A percentile compares a stretch with the other conserved stretches of the same genome.
Evolutionary conservation across 306 rosid genomes (phyloP).

Genomic region (Rosa lucieae): DNA sequence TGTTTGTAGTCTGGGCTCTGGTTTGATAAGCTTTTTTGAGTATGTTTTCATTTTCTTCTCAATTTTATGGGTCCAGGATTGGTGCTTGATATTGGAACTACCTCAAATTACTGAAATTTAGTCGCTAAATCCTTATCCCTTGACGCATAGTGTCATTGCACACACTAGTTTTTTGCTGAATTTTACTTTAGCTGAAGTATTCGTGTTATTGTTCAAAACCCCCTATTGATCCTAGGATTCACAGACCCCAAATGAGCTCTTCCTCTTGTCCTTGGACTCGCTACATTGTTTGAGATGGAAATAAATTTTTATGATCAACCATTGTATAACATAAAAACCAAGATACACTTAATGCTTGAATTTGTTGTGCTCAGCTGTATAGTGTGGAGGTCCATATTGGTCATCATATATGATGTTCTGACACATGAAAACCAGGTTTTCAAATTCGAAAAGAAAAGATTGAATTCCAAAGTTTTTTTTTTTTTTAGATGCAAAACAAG

Average conservation of each 20-base stretch:
- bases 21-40: background rate
- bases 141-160: background rate
- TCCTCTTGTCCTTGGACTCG: no score
- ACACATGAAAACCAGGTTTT: background rate
- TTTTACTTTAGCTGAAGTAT: background rate
- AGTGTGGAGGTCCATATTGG: background rate
- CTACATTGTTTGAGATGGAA: background rate
- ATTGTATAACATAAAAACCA: background rate
- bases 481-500: background rate
- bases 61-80: constrained; percentile 5
- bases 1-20: background rate
- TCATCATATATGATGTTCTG: background rate
- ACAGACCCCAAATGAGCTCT: background rate
- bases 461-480: no score
- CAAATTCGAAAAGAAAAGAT: background rate
- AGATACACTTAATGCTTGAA: background rate
- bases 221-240: background rate
- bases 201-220: background rate
- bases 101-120: background rate
- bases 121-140: background rate
- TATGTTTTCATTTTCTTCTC: background rate
- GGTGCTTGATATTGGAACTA: background rate
- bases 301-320: background rate
- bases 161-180: background rate
- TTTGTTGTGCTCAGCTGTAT: background rate